Evolutionary conservation across 257 asterid species (phyloP).

Genomic region (Galeopsis tetrahit): DNA sequence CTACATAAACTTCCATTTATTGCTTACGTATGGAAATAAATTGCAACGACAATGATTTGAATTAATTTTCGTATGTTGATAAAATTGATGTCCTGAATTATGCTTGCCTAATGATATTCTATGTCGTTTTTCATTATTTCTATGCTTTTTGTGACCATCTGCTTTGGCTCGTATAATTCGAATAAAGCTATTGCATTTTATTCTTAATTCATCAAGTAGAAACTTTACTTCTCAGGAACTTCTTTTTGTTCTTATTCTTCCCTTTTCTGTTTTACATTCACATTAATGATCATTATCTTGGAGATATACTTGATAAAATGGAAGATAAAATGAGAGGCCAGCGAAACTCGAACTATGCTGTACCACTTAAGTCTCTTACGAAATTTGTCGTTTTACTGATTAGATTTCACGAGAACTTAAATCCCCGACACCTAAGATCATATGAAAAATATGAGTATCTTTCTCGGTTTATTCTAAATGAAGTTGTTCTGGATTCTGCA

Average conservation of each 20-base stretch:
- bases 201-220: too few species aligned
- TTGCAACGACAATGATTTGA: not conserved
- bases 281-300: not conserved
- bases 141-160: not conserved
- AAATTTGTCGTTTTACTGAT: too few species aligned
- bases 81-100: not conserved
- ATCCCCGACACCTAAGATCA: not conserved
- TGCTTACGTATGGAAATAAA: not conserved
- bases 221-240: not conserved
- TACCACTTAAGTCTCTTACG: too few species aligned
- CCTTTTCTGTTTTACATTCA: not conserved
- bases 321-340: too few species aligned
- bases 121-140: not conserved
- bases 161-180: not conserved
- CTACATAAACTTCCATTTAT: not conserved
- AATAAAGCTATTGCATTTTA: not conserved
- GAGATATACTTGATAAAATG: not conserved
- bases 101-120: not conserved
- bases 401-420: too few species aligned
- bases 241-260: not conserved
- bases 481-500: constrained; percentile 37
- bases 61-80: not conserved
- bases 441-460: not conserved
- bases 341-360: too few species aligned
- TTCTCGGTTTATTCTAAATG: not conserved